Base-by-base conservation (phyloP, 495 filamentous ascomycete species). In the Pyronema domesticum region DNA sequence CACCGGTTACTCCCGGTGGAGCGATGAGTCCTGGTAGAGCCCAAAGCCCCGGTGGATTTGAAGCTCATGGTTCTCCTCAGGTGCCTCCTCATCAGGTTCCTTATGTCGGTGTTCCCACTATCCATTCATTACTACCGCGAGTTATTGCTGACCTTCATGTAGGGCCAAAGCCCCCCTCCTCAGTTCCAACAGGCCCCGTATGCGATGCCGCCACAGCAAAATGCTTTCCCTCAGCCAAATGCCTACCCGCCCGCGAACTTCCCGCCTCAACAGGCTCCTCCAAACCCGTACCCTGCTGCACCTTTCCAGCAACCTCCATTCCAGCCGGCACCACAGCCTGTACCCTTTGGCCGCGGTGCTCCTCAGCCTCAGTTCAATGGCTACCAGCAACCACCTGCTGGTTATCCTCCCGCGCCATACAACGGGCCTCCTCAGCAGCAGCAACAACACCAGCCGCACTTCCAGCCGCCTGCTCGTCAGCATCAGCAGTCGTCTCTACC, bases 81-180 rank as follows among this genome's bases (percentile, higher is more conserved):
- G 54, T 56, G 0, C 19, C 48, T 33, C 62, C 62, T 11, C 46
- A 61, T 23, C 61, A 63, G 18, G 61, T 58, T 58, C 35, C 58
- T 64, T 63, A 63, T 63, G 60, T 63, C 46, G 53, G 60, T 63
- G 51, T 51, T 54, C 54, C 48, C 40, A 57, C 52, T 49, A 1
- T 5, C 23, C 53, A 51, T 47, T 55, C 57, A 58, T 59, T 55
- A 50, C 46, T 60, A 37, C 34, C 50, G 13, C 23, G 5, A 42
- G 18, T 49, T 43, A 35, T 37, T 43, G 33, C 19, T 51, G 33
- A 30, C 23, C 23, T 30, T 30, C 23, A 30, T 30, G 23, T 30
- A 30, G 23, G 23, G 23, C 23, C 23, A 30, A 30, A 30, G 23
- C 23, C 23, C 23, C 9, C 60, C 57, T 18, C 61, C 61, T 4